These are phyloP conservation scores for Fusarium subtropicale DNA, from an alignment of 2,329 filamentous ascomycete species.

Conservation along the genomic window DNA sequence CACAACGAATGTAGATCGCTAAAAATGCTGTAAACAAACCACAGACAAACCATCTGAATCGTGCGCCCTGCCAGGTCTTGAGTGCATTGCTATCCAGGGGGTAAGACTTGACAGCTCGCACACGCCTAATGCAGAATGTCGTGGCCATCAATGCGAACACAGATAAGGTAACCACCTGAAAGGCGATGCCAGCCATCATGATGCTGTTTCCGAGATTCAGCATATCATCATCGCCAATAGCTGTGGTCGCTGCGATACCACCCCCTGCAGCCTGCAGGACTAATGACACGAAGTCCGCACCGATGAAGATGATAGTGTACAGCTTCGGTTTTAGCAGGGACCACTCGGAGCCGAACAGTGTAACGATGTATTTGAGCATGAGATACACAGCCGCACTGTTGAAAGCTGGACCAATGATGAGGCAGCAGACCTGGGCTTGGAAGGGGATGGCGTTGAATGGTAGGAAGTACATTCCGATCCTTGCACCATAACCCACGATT, in stretches of 20 bases:
- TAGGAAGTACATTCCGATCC: constrained; percentile 14
- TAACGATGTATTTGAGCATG: constrained; percentile 16
- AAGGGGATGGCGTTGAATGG: constrained; percentile 9
- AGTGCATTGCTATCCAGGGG: background rate
- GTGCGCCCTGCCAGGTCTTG: background rate
- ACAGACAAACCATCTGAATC: background rate
- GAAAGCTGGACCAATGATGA: constrained; percentile 19
- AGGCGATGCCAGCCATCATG: constrained; percentile 19
- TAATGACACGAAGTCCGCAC: constrained; percentile 4
- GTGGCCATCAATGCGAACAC: constrained; percentile 1
- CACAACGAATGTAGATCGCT: constrained; percentile 17
- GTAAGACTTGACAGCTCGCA: background rate
- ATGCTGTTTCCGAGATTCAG: background rate
- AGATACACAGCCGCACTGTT: constrained; percentile 24
- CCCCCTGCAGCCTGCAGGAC: constrained; percentile 11
- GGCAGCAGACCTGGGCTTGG: constrained; percentile 13
- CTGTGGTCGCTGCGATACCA: constrained; percentile 11
- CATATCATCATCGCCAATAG: background rate
- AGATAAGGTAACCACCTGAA: constrained; percentile 12
- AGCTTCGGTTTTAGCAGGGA: constrained; percentile 13
- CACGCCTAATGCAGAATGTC: background rate
- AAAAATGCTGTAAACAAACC: constrained; percentile 5
- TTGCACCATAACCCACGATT: background rate
- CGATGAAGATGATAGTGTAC: constrained; percentile 24
- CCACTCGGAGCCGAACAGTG: constrained; percentile 11